phyloP scores from a whole-genome alignment of 345 rosid genomes.

The Combretum micranthum region DNA sequence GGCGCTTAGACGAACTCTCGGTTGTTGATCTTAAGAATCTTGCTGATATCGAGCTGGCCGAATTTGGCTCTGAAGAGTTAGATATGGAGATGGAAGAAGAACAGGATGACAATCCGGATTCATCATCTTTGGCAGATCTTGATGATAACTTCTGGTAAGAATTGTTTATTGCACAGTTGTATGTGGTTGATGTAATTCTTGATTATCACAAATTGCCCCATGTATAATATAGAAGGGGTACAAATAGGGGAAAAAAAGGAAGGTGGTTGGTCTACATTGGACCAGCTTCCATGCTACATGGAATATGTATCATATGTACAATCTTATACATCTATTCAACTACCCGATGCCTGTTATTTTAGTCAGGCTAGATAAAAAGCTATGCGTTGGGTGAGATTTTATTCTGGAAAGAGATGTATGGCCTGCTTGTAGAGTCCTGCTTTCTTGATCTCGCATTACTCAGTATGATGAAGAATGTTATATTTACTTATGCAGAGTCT shows the following conservation, averaged over 20 bases:
- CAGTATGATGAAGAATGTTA: too few relatives aligned
- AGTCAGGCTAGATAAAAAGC: too few relatives aligned
- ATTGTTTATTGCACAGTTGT: constrained; percentile 48
- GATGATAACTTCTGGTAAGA: constrained; percentile 72
- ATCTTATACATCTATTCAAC: constrained; percentile 1
- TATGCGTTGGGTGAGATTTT: too few relatives aligned
- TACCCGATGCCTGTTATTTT: too few relatives aligned
- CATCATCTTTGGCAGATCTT: constrained; percentile 26
- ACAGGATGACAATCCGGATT: constrained; percentile 38
- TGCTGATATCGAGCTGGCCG: constrained; percentile 64
- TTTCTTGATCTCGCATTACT: too few relatives aligned
- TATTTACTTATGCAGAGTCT: too few relatives aligned
- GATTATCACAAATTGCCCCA: constrained; percentile 7
- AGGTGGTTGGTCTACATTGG: constrained; percentile 36
- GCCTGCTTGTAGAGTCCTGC: too few relatives aligned
- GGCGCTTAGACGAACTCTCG: constrained; percentile 72
- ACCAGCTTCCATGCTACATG: constrained; percentile 17
- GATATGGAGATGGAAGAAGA: constrained; percentile 67
- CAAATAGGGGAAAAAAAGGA: background rate
- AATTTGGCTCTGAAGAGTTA: constrained; percentile 50
- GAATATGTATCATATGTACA: constrained; percentile 19
- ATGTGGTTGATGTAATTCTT: constrained; percentile 24
- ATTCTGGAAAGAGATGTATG: too few relatives aligned
- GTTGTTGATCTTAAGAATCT: constrained; percentile 90
- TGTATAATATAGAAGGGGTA: constrained; percentile 11